Evolutionary conservation across 2,329 filamentous ascomycete species (phyloP), one percentile per base, ranked within the genome.

Genomic region (Talaromyces sp.): DNA sequence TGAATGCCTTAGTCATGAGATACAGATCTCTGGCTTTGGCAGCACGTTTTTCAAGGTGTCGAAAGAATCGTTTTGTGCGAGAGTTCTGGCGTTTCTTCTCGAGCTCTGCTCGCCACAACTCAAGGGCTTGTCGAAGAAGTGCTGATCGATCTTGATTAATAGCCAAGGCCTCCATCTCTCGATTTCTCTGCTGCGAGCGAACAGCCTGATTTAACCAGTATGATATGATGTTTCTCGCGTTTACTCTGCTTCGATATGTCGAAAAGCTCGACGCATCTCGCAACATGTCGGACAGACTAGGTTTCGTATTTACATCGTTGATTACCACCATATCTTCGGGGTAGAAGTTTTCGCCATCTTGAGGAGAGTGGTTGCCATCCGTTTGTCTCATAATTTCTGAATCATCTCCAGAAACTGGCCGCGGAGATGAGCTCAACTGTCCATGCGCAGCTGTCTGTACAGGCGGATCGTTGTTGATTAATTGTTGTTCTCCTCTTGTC

Each of bases 21-120:
- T 86, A 88, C 11, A 89, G 76, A 69, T 89, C 82, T 64, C 89
- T 84, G 52, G 88, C 87, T 67, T 84, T 83, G 1, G 78, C 80
- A 33, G 88, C 88, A 52, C 86, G 83, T 58, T 76, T 79, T 71
- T 88, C 85, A 16, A 87, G 76, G 56, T 81, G 80, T 18, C 77
- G 77, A 67, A 82, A 86, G 67, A 85, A 86, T 40, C 75, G 76
- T 56, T 84, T 79, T 6, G 79, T 84, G 66, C 82, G 80, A 23
- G 70, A 73, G 14, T 67, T 72, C 52, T 79, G 78, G 12, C 75
- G 76, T 62, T 77, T 80, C 2, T 71, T 67, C 60, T 75, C 71
- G 23, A 79, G 71, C 18, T 73, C 74, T 14, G 70, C 71, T 58
- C 75, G 76, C 82, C 83, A 84, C 28, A 78, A 74, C 60, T 83